Evolutionary conservation across 441 rosid species (phyloP).

Genomic region (Gossypium davidsonii): DNA sequence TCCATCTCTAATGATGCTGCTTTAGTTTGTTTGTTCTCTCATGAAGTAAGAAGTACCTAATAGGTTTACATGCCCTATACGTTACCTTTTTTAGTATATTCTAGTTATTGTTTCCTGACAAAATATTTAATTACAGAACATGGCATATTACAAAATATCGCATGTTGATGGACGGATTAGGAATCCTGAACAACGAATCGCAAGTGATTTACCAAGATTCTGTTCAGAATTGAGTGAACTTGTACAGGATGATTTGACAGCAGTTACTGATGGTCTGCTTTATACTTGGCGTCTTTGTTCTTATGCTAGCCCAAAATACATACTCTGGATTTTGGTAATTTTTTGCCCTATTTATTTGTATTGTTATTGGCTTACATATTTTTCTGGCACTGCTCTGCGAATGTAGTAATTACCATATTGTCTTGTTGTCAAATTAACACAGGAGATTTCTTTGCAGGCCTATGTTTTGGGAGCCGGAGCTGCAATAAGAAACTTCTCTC

Average conservation of each 20-base stretch:
- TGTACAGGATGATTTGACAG: conserved; percentile 86
- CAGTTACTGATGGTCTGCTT: conserved; percentile 81
- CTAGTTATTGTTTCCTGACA: conserved; percentile 12
- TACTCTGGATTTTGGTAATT: conserved; percentile 92
- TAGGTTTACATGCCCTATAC: conserved; percentile 1
- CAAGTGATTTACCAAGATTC: conserved; percentile 94
- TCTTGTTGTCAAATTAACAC: conserved; percentile 18
- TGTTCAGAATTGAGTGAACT: conserved; percentile 96
- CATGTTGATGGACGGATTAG: conserved; percentile 93
- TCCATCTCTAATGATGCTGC: neutral
- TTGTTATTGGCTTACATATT: neutral
- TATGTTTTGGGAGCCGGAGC: conserved; percentile 95
- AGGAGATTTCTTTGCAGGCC: conserved; percentile 45
- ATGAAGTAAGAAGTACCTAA: neutral
- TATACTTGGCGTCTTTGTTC: conserved; percentile 98
- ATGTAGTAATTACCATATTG: neutral
- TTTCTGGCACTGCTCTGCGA: neutral
- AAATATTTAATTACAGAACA: conserved; percentile 58
- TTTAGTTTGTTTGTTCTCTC: neutral
- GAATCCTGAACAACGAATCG: conserved; percentile 93
- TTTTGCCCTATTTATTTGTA: conserved; percentile 7
- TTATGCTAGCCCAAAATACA: conserved; percentile 96
- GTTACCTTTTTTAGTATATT: neutral
- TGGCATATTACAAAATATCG: conserved; percentile 97
- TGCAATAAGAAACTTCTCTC: conserved; percentile 82